These are phyloP conservation scores for Syzygium grande DNA, from an alignment of 345 rosid species.

Conservation along the genomic window DNA sequence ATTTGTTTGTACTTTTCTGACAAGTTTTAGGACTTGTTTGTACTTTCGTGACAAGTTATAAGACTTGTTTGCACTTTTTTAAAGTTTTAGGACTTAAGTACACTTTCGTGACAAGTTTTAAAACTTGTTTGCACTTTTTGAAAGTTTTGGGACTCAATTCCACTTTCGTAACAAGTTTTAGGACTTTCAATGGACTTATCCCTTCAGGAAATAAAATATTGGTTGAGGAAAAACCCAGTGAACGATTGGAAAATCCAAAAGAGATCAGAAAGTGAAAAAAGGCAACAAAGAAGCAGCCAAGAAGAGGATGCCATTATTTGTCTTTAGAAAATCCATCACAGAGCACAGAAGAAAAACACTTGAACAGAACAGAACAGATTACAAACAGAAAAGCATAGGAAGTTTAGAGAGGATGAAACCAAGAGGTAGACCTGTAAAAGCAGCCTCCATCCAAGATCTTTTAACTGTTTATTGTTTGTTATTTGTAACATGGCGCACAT, in stretches of 20 bases:
- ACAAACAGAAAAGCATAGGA: background rate
- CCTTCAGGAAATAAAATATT: too few species aligned
- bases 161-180: too few species aligned
- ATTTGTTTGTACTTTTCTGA: too few species aligned
- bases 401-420: background rate
- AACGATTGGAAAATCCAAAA: background rate
- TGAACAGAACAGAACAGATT: background rate
- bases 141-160: too few species aligned
- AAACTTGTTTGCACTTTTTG: too few species aligned
- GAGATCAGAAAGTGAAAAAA: background rate
- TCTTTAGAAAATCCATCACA: background rate
- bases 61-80: too few species aligned
- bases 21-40: too few species aligned
- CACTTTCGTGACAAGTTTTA: too few species aligned
- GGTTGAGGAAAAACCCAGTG: background rate
- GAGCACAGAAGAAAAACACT: background rate
- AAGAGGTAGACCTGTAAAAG: conserved; percentile 65
- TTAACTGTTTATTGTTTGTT: conserved; percentile 41
- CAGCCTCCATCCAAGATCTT: conserved; percentile 83
- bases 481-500: conserved; percentile 95
- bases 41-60: too few species aligned
- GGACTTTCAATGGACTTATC: too few species aligned
- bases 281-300: background rate
- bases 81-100: too few species aligned
- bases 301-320: background rate